Evolutionary conservation across 2,329 filamentous ascomycete species (phyloP).

Genomic region (Aspergillus quadrilineatus): DNA sequence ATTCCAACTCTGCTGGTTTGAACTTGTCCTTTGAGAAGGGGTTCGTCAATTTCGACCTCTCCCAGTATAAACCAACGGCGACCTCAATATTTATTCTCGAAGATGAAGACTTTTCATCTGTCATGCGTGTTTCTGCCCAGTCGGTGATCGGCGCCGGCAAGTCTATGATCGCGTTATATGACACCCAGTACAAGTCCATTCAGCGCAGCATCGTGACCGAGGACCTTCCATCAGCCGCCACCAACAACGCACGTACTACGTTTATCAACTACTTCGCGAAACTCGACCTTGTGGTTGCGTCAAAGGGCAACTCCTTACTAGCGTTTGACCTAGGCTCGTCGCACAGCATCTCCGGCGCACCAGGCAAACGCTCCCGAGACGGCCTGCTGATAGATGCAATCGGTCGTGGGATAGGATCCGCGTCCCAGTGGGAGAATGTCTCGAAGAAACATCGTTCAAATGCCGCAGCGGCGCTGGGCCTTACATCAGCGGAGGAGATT

Average conservation of each 20-base stretch:
- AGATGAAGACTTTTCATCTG: slow-evolving; percentile 39
- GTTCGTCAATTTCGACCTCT: slow-evolving; percentile 44
- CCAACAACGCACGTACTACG: slow-evolving; percentile 27
- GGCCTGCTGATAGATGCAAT: slow-evolving; percentile 45
- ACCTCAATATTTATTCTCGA: slow-evolving; percentile 41
- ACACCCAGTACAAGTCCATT: slow-evolving; percentile 48
- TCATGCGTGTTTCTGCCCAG: slow-evolving; percentile 45
- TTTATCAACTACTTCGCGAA: slow-evolving; percentile 48
- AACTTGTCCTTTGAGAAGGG: slow-evolving; percentile 41
- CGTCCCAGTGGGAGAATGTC: slow-evolving; percentile 28
- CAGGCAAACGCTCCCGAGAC: slow-evolving; percentile 41
- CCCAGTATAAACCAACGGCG: slow-evolving; percentile 41
- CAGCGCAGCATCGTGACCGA: slow-evolving; percentile 41
- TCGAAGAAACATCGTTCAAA: slow-evolving; percentile 33
- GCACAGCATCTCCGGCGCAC: slow-evolving; percentile 27
- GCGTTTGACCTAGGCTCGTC: slow-evolving; percentile 44
- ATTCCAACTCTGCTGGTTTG: slow-evolving; percentile 40
- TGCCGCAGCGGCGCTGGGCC: slow-evolving; percentile 30
- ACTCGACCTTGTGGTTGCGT: slow-evolving; percentile 43
- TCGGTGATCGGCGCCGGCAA: slow-evolving; percentile 43
- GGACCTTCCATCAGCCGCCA: slow-evolving; percentile 29
- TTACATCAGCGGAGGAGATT: slow-evolving; percentile 32
- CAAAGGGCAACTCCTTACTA: slow-evolving; percentile 42
- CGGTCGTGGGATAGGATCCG: slow-evolving; percentile 41
- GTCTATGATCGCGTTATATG: slow-evolving; percentile 46